Base-by-base conservation (phyloP, 2,329 filamentous ascomycete species). In the Aspergillus intermedius region DNA sequence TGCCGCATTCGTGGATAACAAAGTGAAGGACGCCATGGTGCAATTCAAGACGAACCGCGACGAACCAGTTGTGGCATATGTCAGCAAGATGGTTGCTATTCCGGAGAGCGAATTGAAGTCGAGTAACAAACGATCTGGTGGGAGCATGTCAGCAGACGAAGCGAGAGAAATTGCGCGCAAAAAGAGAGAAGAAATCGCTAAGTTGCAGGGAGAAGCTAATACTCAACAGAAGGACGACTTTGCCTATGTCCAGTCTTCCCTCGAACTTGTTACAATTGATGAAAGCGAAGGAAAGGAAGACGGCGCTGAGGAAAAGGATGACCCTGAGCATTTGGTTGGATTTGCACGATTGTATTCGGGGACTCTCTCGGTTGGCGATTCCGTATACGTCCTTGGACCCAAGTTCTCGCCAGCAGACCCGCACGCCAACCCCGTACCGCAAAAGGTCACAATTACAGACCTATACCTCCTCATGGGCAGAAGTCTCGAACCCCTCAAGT, bases 81-180 rank as follows among this genome's bases (percentile, higher is more conserved):
- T 98, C 52, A 97, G 91, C 72, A 98, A 98, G 67, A 96, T 98
- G 90, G 88, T 97, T 1, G 93, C 93, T 0, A 79, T 98, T 10
- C 91, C 90, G 0, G 88, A 94, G 62, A 96, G 88, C 67, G 91
- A 98, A 60, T 75, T 98, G 4, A 87, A 88, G 0, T 82, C 91
- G 46, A 95, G 95, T 66, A 68, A 68, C 19, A 94, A 86, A 67
- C 79, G 88, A 42, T 78, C 82, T 13, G 84, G 85, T 0, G 83
- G 72, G 17, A 72, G 83, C 40, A 78, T 97, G 61, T 95, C 82
- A 35, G 86, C 89, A 1, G 93, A 95, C 54, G 93, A 97, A 69
- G 93, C 93, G 3, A 77, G 88, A 56, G 91, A 96, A 54, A 72
- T 96, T 50, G 93, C 88, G 0, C 81, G 90, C 13, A 87, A 84